These are phyloP conservation scores for Fraxinus pennsylvanica DNA, from an alignment of 257 asterid genomes.

Conservation along the genomic window DNA sequence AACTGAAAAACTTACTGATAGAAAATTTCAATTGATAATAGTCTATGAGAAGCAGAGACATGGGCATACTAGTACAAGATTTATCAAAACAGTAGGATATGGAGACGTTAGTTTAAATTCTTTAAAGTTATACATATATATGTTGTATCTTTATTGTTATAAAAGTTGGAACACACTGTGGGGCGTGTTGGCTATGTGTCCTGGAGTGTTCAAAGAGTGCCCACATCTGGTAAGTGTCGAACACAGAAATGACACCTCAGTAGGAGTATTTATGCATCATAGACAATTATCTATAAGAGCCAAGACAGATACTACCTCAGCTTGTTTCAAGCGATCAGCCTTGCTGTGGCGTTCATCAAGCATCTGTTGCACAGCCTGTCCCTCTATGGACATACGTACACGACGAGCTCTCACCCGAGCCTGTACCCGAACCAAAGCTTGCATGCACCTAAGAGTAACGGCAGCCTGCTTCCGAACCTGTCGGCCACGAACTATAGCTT, in stretches of 20 bases:
- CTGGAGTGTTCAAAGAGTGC: not conserved
- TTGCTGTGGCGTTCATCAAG: constrained; percentile 61
- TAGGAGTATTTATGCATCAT: not conserved
- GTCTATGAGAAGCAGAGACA: not conserved
- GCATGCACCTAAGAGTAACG: constrained; percentile 93
- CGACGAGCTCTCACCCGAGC: constrained; percentile 93
- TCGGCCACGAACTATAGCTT: constrained; percentile 87
- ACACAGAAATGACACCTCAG: not conserved
- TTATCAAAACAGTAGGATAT: not conserved
- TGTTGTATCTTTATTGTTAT: not conserved
- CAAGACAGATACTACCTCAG: constrained; percentile 58
- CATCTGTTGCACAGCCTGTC: constrained; percentile 80
- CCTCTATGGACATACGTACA: constrained; percentile 83
- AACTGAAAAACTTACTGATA: not conserved
- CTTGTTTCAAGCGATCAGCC: constrained; percentile 58
- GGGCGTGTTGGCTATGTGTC: not conserved
- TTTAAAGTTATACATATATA: not conserved
- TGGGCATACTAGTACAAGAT: not conserved
- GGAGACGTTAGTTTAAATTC: not conserved
- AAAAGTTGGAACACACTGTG: not conserved
- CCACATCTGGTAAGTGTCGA: not conserved
- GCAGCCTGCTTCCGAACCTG: constrained; percentile 96
- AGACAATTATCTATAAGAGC: not conserved
- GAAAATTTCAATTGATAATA: not conserved
- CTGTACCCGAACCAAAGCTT: constrained; percentile 94